Conservation (phyloP, 1,139 yeast genomes). For the Candida sanyaensis region DNA sequence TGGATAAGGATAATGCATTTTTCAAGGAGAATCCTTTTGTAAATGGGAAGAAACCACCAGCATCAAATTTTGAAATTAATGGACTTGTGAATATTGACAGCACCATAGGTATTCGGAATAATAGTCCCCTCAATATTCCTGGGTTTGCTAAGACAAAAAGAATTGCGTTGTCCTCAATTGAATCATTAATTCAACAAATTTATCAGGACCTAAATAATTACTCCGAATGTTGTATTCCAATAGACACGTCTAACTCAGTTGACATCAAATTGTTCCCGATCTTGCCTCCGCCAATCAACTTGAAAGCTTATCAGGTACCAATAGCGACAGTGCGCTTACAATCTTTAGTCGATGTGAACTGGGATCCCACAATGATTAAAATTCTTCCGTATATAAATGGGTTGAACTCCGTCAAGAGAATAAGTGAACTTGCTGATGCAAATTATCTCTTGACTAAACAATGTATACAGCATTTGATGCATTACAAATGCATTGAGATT, state of each 20-base stretch:
- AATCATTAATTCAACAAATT: conserved; percentile 81
- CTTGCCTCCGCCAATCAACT: conserved; percentile 78
- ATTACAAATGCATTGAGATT: conserved; percentile 81
- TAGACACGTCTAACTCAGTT: conserved; percentile 85
- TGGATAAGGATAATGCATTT: conserved; percentile 38
- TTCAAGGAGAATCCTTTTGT: conserved; percentile 24
- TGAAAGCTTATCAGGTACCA: conserved; percentile 82
- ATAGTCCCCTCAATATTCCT: conserved; percentile 26
- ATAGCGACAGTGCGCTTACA: conserved; percentile 75
- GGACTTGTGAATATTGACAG: not conserved
- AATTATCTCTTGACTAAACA: conserved; percentile 78
- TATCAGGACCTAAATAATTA: conserved; percentile 92
- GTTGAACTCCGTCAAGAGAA: conserved; percentile 74
- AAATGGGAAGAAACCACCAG: conserved; percentile 1
- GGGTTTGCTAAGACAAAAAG: conserved; percentile 44
- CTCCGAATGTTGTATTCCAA: conserved; percentile 93
- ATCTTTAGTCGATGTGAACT: conserved; percentile 77
- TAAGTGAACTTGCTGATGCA: conserved; percentile 79
- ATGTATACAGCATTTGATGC: conserved; percentile 88
- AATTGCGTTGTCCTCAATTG: conserved; percentile 61
- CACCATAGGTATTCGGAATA: conserved; percentile 1
- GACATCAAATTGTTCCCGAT: conserved; percentile 91
- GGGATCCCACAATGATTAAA: conserved; percentile 97
- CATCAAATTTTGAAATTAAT: not conserved
- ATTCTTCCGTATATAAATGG: conserved; percentile 88